These are phyloP conservation scores for Acacia pycnantha DNA, from an alignment of 331 rosid species.

Conservation along the genomic window DNA sequence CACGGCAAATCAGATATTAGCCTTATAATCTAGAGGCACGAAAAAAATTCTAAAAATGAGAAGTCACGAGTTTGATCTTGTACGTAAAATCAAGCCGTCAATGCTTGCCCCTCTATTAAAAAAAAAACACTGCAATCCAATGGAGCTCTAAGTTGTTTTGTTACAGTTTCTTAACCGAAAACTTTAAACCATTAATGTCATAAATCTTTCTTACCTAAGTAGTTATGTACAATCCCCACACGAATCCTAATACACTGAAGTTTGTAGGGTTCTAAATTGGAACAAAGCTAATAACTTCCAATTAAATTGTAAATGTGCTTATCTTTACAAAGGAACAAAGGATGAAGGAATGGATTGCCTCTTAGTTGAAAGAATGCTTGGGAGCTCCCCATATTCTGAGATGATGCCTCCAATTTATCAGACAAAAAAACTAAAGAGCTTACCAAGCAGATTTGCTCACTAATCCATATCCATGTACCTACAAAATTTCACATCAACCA, in stretches of 20 bases:
- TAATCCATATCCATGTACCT: not conserved
- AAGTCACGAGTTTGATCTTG: rapidly evolving
- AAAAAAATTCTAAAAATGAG: too few relatives aligned
- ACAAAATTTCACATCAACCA: not conserved
- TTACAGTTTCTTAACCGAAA: not conserved
- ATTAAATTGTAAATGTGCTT: slow-evolving; percentile 44
- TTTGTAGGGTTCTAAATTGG: slow-evolving; percentile 59
- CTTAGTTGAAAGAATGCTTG: slow-evolving; percentile 55
- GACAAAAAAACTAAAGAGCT: slow-evolving; percentile 53
- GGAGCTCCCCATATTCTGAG: slow-evolving; percentile 65
- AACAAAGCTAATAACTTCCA: slow-evolving; percentile 53
- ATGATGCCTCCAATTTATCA: slow-evolving; percentile 50
- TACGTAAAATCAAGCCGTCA: too few relatives aligned
- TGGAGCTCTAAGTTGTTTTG: not conserved
- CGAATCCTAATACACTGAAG: slow-evolving; percentile 41
- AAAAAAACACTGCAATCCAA: too few relatives aligned
- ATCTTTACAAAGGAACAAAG: slow-evolving; percentile 35
- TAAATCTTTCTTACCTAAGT: not conserved
- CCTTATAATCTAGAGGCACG: too few relatives aligned
- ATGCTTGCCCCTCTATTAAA: too few relatives aligned
- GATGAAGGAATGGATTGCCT: slow-evolving; percentile 58
- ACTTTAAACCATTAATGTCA: not conserved
- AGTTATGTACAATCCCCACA: not conserved
- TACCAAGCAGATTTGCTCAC: slow-evolving; percentile 55
- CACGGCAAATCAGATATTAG: too few relatives aligned